Evolutionary conservation across 371 early-diverging fungal species (phyloP), one percentile per base, ranked within the genome.

Genomic region (Rhizopus arrhizus): DNA sequence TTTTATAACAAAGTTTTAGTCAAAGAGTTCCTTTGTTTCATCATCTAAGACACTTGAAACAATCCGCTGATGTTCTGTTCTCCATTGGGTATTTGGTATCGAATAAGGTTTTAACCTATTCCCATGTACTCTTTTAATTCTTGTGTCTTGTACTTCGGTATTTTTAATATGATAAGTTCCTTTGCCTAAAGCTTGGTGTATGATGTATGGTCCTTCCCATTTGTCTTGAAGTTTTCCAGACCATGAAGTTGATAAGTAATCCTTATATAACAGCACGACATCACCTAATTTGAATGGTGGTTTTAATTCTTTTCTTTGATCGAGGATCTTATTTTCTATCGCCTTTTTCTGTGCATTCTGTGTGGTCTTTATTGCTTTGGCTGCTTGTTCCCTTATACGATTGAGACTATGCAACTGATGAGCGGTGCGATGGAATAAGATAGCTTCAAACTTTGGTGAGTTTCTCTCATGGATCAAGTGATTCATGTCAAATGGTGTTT

Each of bases 221-320:
- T 22, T n/a, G 16, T 13, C 35, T 40, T 40, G 22, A 3, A 40
- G 22, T 22, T 53, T 53, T 40, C 40, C 53, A 2, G 40, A 22
- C 53, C 53, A 53, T 8, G 53, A 53, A 4, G 53, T 53, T 15
- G 53, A 35, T 9, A 36, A 36, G 28, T 53, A 38, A 28, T 53
- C 53, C 1, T 40, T 36, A 11, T 53, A 53, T 2, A 53, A 3
- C 5, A 16, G 15, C 4, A 53, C 53, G 4, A 36, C 9, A 28
- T 53, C 53, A 2, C 40, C 53, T 10, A 53, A 11, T 38, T 35
- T 28, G 28, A 53, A 53, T 22, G 40, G 22, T 5, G 40, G 53
- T 0, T 38, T 53, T 40, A 11, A 40, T 10, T 53, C 28, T 40
- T 38, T 40, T 2, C 38, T 7, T 2, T 38, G 9, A 2, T 38